A percentile compares a stretch with the other conserved stretches of the same genome.
These are phyloP conservation scores for Primulina eburnea DNA, from an alignment of 257 asterid species.

Conservation along the genomic window DNA sequence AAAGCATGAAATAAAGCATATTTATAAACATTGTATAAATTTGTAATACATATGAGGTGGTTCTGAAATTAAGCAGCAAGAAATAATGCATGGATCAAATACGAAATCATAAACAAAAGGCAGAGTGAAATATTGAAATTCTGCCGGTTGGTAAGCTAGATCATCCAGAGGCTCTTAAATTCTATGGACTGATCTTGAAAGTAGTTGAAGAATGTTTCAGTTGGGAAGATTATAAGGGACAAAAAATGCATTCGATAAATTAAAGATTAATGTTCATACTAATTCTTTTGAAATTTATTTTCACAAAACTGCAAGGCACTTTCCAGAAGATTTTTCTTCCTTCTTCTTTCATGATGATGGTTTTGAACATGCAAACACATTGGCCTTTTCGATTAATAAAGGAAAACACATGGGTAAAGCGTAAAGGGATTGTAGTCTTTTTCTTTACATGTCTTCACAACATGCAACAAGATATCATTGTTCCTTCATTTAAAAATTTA, in stretches of 20 bases:
- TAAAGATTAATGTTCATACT: background rate
- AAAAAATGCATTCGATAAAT: background rate
- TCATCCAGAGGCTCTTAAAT: constrained; percentile 10
- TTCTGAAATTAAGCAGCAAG: constrained; percentile 22
- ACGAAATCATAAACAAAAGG: constrained; percentile 19
- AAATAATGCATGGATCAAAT: background rate
- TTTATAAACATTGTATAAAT: too few species aligned
- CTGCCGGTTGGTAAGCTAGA: constrained; percentile 38
- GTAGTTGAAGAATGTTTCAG: constrained; percentile 35
- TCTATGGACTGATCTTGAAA: constrained; percentile 18
- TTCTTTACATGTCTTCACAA: constrained; percentile 16
- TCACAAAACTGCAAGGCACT: background rate
- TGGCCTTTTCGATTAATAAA: constrained; percentile 38
- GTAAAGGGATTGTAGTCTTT: constrained; percentile 27
- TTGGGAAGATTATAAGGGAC: constrained; percentile 23
- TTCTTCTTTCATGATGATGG: constrained; percentile 26
- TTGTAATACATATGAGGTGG: constrained; percentile 6
- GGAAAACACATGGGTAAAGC: constrained; percentile 34
- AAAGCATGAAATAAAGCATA: too few species aligned
- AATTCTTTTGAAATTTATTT: background rate
- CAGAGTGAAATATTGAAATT: constrained; percentile 10
- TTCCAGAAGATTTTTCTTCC: too few species aligned
- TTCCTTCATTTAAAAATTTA: background rate
- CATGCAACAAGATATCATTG: background rate
- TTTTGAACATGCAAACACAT: constrained; percentile 44